Conservation (phyloP, 257 asterid genomes). For the Jasminum sambac region DNA sequence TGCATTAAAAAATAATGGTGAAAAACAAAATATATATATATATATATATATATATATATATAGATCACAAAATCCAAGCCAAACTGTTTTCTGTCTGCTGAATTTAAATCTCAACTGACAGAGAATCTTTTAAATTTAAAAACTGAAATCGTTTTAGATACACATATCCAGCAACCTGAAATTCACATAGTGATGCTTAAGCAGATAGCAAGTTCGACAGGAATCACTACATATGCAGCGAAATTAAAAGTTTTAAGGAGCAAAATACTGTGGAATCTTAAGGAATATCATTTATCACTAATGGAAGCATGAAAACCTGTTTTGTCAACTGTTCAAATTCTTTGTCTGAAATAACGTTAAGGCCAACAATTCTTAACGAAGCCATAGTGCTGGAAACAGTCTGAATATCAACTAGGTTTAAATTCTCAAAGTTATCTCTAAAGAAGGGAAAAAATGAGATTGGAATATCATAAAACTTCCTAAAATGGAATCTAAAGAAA, state of each 20-base stretch:
- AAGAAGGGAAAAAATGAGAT: slow-evolving; percentile 1
- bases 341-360: background rate
- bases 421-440: background rate
- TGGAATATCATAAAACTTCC: background rate
- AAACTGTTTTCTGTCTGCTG: background rate
- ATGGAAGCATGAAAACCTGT: background rate
- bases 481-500: slow-evolving; percentile 1
- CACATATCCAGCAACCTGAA: background rate
- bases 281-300: background rate
- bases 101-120: background rate
- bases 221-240: background rate
- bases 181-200: background rate
- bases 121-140: background rate
- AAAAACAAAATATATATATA: background rate
- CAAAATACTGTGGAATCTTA: background rate
- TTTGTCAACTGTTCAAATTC: background rate
- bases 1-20: slow-evolving; percentile 32
- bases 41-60: too few relatives aligned
- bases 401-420: background rate
- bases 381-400: background rate
- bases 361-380: background rate
- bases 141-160: background rate
- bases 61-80: background rate
- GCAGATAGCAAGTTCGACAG: background rate
- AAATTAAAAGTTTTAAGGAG: background rate